phyloP scores from a whole-genome alignment of 331 rosid genomes.

The Rosa hybrid region DNA sequence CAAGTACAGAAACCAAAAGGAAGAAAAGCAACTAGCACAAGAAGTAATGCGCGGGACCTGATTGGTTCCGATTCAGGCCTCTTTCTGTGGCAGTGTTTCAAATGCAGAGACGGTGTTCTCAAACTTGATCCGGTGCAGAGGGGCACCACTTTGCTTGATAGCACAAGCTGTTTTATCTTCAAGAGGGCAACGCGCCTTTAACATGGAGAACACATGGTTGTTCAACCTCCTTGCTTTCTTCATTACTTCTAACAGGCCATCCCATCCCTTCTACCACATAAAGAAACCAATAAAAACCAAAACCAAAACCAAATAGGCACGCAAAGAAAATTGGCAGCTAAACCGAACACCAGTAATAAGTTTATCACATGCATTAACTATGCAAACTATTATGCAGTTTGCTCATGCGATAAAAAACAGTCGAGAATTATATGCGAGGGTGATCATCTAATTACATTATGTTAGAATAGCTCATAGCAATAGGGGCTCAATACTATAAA shows the following conservation, averaged over 20 bases:
- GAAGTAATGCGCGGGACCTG: not conserved
- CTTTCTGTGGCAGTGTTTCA: conserved; percentile 96
- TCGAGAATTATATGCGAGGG: not conserved
- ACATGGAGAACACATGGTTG: conserved; percentile 97
- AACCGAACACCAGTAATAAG: not conserved
- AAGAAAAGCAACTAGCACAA: not conserved
- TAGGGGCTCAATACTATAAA: not conserved
- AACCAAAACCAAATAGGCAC: not conserved
- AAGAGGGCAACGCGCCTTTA: conserved; percentile 96
- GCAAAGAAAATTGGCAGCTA: not conserved
- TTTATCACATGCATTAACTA: not conserved
- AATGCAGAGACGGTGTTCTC: conserved; percentile 95
- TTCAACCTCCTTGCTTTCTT: conserved; percentile 95
- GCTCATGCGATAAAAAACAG: not conserved
- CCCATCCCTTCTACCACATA: conserved; percentile 76
- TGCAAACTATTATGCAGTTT: not conserved
- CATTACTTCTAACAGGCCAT: conserved; percentile 78
- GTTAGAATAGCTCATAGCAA: not conserved
- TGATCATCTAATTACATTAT: not conserved
- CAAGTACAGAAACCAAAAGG: not conserved
- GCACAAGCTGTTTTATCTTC: conserved; percentile 99
- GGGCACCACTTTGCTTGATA: conserved; percentile 97
- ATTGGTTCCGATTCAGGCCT: conserved; percentile 31
- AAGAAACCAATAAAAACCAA: not conserved
- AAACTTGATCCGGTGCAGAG: conserved; percentile 80